phyloP scores from a whole-genome alignment of 2,329 filamentous ascomycete genomes.

The Huntiella omanensis region DNA sequence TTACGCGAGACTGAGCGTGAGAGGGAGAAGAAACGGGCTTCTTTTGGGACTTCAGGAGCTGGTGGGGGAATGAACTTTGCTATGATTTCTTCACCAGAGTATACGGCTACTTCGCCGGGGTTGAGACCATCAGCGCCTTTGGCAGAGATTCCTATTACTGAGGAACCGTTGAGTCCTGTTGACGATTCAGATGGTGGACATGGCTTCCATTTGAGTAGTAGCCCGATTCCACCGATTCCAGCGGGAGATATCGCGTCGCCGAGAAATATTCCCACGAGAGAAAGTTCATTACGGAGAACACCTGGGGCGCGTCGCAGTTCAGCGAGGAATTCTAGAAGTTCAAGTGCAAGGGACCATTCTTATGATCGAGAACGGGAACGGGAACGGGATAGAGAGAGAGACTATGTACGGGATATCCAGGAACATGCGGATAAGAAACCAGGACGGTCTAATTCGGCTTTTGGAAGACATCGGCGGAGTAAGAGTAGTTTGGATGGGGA shows the following conservation, averaged over 20 bases:
- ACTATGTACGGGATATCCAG: slow-evolving; percentile 21
- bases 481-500: slow-evolving; percentile 7
- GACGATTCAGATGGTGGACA: slow-evolving; percentile 14
- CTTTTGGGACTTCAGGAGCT: slow-evolving; percentile 22
- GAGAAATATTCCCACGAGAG: slow-evolving; percentile 42
- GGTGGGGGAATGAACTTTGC: slow-evolving; percentile 18
- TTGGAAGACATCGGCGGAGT: slow-evolving; percentile 5
- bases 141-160: slow-evolving; percentile 34
- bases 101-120: slow-evolving; percentile 19
- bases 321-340: slow-evolving; percentile 16
- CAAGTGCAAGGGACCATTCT: slow-evolving; percentile 20
- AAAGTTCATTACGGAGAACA: slow-evolving; percentile 47
- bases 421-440: slow-evolving; percentile 21
- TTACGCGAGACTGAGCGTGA: slow-evolving; percentile 37
- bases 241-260: slow-evolving; percentile 20
- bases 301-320: slow-evolving; percentile 28
- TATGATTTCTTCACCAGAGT: slow-evolving; percentile 16
- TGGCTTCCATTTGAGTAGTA: slow-evolving; percentile 15
- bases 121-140: slow-evolving; percentile 14
- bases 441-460: neutral
- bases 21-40: slow-evolving; percentile 38
- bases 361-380: slow-evolving; percentile 21
- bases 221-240: slow-evolving; percentile 18
- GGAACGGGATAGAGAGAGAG: neutral
- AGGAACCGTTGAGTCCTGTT: slow-evolving; percentile 26